Evolutionary conservation across 441 rosid species (phyloP), one percentile per base, ranked within the genome.

Genomic region (Erodium trifolium): DNA sequence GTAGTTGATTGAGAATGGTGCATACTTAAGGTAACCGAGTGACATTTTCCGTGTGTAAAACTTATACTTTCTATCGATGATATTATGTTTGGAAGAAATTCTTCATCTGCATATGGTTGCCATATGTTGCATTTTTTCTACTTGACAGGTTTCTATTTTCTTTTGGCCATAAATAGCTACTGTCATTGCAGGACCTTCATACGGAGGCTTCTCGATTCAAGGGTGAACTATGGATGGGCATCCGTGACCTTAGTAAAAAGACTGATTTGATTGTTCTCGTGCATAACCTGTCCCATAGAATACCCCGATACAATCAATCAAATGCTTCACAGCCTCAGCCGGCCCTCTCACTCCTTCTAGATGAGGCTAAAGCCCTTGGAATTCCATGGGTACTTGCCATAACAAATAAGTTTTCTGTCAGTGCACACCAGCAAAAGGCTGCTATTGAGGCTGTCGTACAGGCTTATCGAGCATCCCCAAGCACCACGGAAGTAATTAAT

Each of bases 361-460:
- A 89, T 11, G 99, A 93, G 80, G 95, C 95, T 65, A 93, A 91
- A 73, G 87, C 93, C 71, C 91, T 93, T 8, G 96, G 97, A 72
- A 89, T 93, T 73, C 99, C 99, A 49, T 93, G 99, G 99, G 86
- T 91, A 57, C 92, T 93, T 49, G 96, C 97, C 70, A 80, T 93
- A 76, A 93, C 99, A 68, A 93, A 93, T 79, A 93, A 89, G 75
- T 93, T 93, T 80, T 93, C 99, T 71, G 99, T 93, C 63, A 93
- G 97, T 76, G 99, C 96, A 1, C 97, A 93, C 84, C 97, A 89
- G 83, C 99, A 89, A 79, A 86, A 82, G 66, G 81, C 84, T 64
- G 86, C 88, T 23, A 86, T 89, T 14, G 88, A 88, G 78, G 84
- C 93, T 72, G 91, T 87, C 71, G 72, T 93, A 68, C 87, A 87